These are phyloP conservation scores for Penicillium carneum DNA, from an alignment of 2,329 filamentous ascomycete species.

Conservation along the genomic window DNA sequence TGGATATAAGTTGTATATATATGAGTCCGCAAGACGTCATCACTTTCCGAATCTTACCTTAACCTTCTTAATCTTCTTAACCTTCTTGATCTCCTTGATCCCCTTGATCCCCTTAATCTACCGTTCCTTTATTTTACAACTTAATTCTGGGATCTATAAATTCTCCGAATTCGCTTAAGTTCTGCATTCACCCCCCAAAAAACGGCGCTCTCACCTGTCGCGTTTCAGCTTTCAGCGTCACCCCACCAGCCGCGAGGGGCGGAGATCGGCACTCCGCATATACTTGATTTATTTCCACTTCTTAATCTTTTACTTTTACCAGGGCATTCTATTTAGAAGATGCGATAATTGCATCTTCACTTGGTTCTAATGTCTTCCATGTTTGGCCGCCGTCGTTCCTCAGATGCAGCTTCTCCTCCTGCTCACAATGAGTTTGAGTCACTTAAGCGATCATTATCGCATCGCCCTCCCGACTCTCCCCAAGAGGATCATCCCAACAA, in stretches of 20 bases:
- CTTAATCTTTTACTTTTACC: neutral
- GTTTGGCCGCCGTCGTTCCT: constrained; percentile 41
- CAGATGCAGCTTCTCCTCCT: constrained; percentile 27
- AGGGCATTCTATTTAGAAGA: neutral
- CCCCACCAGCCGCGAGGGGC: constrained; percentile 24
- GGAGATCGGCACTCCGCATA: constrained; percentile 25
- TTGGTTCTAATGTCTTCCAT: constrained; percentile 35
- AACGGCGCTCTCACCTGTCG: constrained; percentile 21
- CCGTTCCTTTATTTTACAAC: neutral
- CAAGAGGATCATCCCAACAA: constrained; percentile 9
- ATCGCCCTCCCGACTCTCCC: constrained; percentile 15
- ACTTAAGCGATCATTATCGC: constrained; percentile 20
- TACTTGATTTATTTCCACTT: neutral
- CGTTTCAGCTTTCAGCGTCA: constrained; percentile 21
- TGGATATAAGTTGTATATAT: neutral
- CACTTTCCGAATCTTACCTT: neutral
- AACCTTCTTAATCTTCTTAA: neutral
- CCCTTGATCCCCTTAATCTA: neutral
- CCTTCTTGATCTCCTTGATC: neutral
- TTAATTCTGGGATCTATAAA: neutral
- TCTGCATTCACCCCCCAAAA: neutral
- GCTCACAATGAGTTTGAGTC: constrained; percentile 18
- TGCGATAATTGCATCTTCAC: neutral
- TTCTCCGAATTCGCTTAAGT: neutral
- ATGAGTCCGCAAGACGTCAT: constrained; percentile 4